Conservation (phyloP, 2,329 filamentous ascomycete genomes). For the Verticillium isaacii region DNA sequence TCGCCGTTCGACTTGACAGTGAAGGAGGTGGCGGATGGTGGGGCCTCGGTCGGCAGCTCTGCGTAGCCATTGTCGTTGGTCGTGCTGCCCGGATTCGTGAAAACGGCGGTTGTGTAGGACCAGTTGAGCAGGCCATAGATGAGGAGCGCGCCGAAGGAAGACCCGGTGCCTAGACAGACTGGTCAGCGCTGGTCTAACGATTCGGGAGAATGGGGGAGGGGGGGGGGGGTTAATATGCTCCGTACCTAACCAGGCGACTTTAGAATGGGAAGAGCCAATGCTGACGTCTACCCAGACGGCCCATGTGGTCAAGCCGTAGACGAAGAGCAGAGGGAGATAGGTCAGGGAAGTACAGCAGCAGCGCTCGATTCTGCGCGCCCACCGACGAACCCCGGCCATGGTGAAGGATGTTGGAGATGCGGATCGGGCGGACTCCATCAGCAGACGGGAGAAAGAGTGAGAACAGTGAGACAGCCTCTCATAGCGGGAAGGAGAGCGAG, state of each 20-base stretch:
- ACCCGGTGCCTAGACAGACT: slow-evolving; percentile 38
- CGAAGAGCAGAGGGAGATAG: slow-evolving; percentile 84
- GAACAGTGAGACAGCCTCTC: neutral
- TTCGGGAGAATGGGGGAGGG: slow-evolving; percentile 3
- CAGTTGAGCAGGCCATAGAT: slow-evolving; percentile 79
- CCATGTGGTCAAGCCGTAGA: slow-evolving; percentile 90
- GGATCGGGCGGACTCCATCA: neutral
- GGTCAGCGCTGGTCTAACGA: slow-evolving; percentile 12
- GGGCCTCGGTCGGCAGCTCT: slow-evolving; percentile 70
- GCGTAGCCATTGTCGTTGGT: slow-evolving; percentile 67
- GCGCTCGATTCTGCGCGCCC: slow-evolving; percentile 70
- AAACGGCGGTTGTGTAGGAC: slow-evolving; percentile 89
- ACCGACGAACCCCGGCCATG: slow-evolving; percentile 52
- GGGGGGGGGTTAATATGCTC: slow-evolving; percentile 2
- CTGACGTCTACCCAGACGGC: slow-evolving; percentile 80
- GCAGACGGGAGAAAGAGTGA: neutral
- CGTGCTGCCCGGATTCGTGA: slow-evolving; percentile 78
- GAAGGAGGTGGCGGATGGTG: slow-evolving; percentile 62
- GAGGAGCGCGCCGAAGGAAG: slow-evolving; percentile 60
- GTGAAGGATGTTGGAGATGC: neutral
- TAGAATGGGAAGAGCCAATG: slow-evolving; percentile 57
- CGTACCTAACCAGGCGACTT: slow-evolving; percentile 54
- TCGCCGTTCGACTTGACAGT: slow-evolving; percentile 91
- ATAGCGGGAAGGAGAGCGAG: neutral
- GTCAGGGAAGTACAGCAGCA: slow-evolving; percentile 74